phyloP scores from a whole-genome alignment of 345 rosid species.

The Erodium maritimum region DNA sequence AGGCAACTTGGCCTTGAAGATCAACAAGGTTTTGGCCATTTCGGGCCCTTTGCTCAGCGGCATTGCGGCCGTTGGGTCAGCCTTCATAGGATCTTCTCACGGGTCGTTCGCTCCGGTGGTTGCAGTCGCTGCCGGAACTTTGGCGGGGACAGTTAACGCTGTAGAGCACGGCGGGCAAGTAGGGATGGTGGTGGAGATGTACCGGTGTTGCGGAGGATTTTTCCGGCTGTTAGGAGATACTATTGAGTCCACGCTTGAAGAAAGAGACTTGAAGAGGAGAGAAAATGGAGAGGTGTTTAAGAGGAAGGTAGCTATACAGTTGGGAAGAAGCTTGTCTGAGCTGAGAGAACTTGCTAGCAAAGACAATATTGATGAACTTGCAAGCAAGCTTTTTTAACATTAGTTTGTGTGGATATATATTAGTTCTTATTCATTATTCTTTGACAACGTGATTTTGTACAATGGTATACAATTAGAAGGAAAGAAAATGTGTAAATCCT shows the following conservation, averaged over 20 bases:
- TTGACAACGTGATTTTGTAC: too few species aligned
- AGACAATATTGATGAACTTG: constrained; percentile 8
- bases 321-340: constrained; percentile 22
- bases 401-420: not conserved
- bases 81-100: not conserved
- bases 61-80: constrained; percentile 5
- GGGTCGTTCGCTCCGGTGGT: constrained; percentile 1
- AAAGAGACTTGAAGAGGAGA: constrained; percentile 11
- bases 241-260: constrained; percentile 11
- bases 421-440: not conserved
- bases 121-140: not conserved
- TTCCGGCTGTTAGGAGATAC: constrained; percentile 10
- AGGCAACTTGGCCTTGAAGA: constrained; percentile 16
- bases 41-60: constrained; percentile 12
- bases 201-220: constrained; percentile 19
- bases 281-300: constrained; percentile 19
- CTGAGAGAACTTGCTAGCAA: constrained; percentile 17
- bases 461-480: too few species aligned
- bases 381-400: constrained; percentile 15
- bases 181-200: constrained; percentile 24
- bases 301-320: constrained; percentile 15
- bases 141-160: constrained; percentile 6
- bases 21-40: constrained; percentile 8
- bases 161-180: constrained; percentile 12
- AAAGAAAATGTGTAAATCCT: too few species aligned